phyloP scores from a whole-genome alignment of 179 eudicot genomes.

The Heliamphora pulchella region DNA sequence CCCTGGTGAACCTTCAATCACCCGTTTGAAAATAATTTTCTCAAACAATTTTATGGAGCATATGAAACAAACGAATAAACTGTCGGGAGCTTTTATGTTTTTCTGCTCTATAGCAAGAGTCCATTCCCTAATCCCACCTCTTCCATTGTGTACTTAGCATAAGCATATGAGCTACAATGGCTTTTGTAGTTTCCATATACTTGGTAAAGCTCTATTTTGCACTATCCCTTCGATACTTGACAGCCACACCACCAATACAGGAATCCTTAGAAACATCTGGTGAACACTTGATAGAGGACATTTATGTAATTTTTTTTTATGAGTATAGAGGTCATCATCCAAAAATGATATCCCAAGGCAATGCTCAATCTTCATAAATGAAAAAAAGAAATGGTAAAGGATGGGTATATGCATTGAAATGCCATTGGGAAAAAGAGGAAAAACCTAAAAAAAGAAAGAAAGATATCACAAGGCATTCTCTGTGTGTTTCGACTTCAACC shows the following conservation, averaged over 20 bases:
- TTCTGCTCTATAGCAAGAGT: too few species aligned
- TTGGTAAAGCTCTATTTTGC: too few species aligned
- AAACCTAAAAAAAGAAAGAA: neutral
- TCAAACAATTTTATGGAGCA: neutral
- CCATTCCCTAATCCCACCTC: too few species aligned
- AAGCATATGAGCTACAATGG: too few species aligned
- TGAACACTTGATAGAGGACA: neutral
- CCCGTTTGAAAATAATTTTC: neutral
- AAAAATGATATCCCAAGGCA: neutral
- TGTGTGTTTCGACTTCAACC: too few species aligned
- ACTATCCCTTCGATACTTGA: neutral
- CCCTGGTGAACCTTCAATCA: neutral
- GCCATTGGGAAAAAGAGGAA: neutral
- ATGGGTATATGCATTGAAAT: neutral
- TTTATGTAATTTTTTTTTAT: too few species aligned
- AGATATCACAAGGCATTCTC: too few species aligned
- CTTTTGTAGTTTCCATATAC: too few species aligned
- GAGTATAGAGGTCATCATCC: too few species aligned
- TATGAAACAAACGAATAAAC: neutral
- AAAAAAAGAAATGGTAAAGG: neutral
- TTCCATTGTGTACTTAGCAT: too few species aligned
- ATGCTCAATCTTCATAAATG: neutral
- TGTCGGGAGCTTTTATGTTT: too few species aligned
- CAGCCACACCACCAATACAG: neutral
- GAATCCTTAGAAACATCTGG: neutral